Conservation (phyloP, 2,329 filamentous ascomycete genomes). For the Hansfordia pulvinata region DNA sequence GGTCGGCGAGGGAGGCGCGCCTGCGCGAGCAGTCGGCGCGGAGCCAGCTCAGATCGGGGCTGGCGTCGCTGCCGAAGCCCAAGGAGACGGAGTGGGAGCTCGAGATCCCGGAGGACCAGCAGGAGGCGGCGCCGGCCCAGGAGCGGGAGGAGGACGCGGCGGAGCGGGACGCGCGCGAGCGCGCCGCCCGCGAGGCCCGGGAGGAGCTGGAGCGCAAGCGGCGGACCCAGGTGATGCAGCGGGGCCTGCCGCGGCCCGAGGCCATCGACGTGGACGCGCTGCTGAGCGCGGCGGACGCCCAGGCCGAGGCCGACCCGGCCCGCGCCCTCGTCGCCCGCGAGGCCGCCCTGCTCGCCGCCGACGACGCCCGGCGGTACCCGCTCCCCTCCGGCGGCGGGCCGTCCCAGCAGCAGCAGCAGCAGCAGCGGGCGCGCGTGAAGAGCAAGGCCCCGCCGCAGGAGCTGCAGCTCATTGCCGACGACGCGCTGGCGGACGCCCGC, state of each 20-base stretch:
- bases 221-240: conserved; percentile 86
- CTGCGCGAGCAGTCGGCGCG: conserved; percentile 56
- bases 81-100: conserved; percentile 93
- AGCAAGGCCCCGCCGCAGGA: conserved; percentile 43
- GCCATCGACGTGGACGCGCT: conserved; percentile 58
- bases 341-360: conserved; percentile 64
- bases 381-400: conserved; percentile 53
- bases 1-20: conserved; percentile 65
- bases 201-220: conserved; percentile 70
- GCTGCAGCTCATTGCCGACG: conserved; percentile 55
- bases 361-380: conserved; percentile 66
- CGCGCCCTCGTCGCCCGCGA: conserved; percentile 62
- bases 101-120: conserved; percentile 73
- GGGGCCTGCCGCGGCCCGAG: conserved; percentile 62
- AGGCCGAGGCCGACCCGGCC: conserved; percentile 47
- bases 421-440: too few relatives aligned
- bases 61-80: conserved; percentile 80
- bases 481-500: conserved; percentile 59
- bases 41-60: conserved; percentile 53
- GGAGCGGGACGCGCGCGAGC: conserved; percentile 67
- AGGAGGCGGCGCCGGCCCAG: conserved; percentile 36
- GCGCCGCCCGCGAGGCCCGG: conserved; percentile 55
- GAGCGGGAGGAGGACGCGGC: conserved; percentile 50
- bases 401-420: conserved; percentile 44
- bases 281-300: conserved; percentile 47